Percentiles rank a stretch among this genome's conserved stretches.
These are phyloP conservation scores for Protomyces lactucae-debilis DNA, from an alignment of 1,139 yeast genomes.

Conservation along the genomic window DNA sequence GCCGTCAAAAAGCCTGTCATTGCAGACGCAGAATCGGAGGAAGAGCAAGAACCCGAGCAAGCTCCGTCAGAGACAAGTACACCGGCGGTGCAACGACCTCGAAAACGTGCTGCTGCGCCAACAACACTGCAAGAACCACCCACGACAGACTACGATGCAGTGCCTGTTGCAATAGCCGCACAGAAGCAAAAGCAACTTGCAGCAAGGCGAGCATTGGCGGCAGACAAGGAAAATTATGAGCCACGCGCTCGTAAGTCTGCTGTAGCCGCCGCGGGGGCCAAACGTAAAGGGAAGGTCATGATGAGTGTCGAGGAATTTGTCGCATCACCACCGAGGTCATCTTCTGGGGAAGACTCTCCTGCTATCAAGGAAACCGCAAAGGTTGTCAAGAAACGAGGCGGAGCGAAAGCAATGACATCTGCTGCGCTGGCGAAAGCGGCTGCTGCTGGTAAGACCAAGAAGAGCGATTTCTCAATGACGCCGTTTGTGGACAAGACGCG, in stretches of 20 bases:
- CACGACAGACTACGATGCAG: neutral
- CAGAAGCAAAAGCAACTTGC: neutral
- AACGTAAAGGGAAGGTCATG: neutral
- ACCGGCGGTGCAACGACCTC: conserved; percentile 2
- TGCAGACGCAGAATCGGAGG: neutral
- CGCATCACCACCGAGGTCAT: neutral
- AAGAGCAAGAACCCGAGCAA: neutral
- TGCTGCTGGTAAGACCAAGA: conserved; percentile 2
- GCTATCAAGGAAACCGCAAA: neutral
- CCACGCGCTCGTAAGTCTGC: neutral
- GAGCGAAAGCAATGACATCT: neutral
- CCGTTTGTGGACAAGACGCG: conserved; percentile 16
- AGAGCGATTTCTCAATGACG: conserved; percentile 21
- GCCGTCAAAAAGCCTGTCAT: neutral
- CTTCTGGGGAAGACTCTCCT: neutral
- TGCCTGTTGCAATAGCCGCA: neutral
- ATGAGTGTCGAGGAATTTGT: neutral
- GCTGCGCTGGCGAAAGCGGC: neutral
- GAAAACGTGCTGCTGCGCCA: neutral
- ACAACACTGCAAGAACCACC: neutral
- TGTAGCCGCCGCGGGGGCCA: neutral
- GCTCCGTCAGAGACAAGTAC: neutral
- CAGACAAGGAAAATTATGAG: neutral
- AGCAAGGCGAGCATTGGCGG: neutral
- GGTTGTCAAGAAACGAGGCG: neutral